Percentiles rank a stretch among this genome's conserved stretches.
Conservation (phyloP, 768 basidiomycete genomes). For the Serendipita vermifera region DNA sequence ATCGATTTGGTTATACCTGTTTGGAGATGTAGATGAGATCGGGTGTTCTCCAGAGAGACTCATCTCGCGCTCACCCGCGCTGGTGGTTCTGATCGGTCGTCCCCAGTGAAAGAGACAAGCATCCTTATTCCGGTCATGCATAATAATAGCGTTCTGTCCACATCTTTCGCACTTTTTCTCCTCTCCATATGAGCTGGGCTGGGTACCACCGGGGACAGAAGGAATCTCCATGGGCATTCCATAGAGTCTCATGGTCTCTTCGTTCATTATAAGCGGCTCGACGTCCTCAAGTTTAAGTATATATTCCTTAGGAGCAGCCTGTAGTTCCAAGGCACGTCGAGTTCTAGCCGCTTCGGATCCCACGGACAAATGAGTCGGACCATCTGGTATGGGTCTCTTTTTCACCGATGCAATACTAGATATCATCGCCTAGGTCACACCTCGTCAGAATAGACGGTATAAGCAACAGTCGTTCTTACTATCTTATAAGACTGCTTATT, state of each 20-base stretch:
- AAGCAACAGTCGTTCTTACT: conserved; percentile 30
- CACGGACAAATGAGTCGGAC: conserved; percentile 52
- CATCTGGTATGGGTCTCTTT: conserved; percentile 41
- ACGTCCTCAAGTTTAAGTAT: conserved; percentile 40
- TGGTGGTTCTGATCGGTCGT: conserved; percentile 24
- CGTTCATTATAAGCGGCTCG: conserved; percentile 44
- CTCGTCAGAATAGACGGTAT: not conserved
- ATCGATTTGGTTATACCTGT: conserved; percentile 59
- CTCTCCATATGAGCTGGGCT: conserved; percentile 48
- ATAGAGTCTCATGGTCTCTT: conserved; percentile 47
- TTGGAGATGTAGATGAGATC: conserved; percentile 3
- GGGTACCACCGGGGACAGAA: conserved; percentile 45
- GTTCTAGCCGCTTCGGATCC: conserved; percentile 45
- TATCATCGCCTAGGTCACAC: conserved; percentile 34
- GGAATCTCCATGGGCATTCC: conserved; percentile 64
- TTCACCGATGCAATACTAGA: conserved; percentile 40
- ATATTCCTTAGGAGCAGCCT: conserved; percentile 39
- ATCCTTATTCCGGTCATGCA: conserved; percentile 37
- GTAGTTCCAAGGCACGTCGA: conserved; percentile 29
- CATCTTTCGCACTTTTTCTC: conserved; percentile 69
- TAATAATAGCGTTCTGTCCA: conserved; percentile 51
- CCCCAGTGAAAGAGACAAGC: conserved; percentile 83
- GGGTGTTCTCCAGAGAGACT: not conserved
- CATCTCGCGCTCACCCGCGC: not conserved
- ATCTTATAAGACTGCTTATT: conserved; percentile 74